Percentiles rank a stretch among this genome's conserved stretches.
Conservation (phyloP, 2,329 filamentous ascomycete genomes). For the Aspergillus flavus region DNA sequence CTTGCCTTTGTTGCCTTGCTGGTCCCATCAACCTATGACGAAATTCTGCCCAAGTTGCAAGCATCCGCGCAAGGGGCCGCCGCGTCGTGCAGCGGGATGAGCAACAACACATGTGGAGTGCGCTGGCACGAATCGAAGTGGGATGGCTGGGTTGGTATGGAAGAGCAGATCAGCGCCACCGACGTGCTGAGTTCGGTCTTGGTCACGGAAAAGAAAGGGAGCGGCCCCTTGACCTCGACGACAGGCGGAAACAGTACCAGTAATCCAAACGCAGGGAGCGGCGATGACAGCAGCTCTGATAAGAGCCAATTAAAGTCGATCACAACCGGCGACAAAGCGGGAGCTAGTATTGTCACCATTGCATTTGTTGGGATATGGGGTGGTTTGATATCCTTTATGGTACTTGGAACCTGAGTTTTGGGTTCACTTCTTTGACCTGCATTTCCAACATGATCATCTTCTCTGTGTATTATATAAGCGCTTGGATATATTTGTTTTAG, state of each 20-base stretch:
- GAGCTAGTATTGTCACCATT: slow-evolving; percentile 43
- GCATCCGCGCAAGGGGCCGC: slow-evolving; percentile 63
- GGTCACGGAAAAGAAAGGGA: slow-evolving; percentile 48
- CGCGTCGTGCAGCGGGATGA: slow-evolving; percentile 61
- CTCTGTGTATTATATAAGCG: background rate
- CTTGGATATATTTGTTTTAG: background rate
- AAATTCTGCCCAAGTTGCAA: slow-evolving; percentile 61
- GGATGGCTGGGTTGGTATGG: slow-evolving; percentile 63
- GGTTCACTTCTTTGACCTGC: background rate
- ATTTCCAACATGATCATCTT: background rate
- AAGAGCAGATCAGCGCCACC: slow-evolving; percentile 70
- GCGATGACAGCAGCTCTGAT: slow-evolving; percentile 3
- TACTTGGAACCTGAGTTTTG: background rate
- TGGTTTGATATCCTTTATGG: slow-evolving; percentile 29
- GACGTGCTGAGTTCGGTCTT: slow-evolving; percentile 65
- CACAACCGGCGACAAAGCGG: slow-evolving; percentile 40
- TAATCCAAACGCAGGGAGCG: slow-evolving; percentile 38
- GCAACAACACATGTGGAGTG: slow-evolving; percentile 65
- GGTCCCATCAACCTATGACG: slow-evolving; percentile 60
- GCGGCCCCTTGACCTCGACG: slow-evolving; percentile 41
- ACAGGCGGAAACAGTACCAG: slow-evolving; percentile 59
- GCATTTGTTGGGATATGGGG: slow-evolving; percentile 32
- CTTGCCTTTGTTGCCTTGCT: slow-evolving; percentile 62
- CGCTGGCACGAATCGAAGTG: slow-evolving; percentile 60
- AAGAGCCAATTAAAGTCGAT: slow-evolving; percentile 17